Base-by-base conservation (phyloP, 805 yeast species). In the Lachancea fermentati region DNA sequence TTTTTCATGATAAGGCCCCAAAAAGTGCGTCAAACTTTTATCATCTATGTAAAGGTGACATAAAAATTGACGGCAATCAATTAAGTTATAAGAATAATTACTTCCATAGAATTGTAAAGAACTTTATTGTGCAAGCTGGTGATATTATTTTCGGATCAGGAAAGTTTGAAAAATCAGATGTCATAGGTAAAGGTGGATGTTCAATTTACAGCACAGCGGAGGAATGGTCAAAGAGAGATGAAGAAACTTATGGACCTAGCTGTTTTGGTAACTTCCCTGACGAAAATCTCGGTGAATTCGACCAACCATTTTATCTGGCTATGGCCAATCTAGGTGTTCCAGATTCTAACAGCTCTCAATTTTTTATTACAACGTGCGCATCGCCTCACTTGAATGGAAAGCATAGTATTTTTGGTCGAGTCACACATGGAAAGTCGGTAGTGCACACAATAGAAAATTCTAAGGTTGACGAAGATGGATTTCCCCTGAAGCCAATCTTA, bases 331-430 rank as follows among this genome's bases (percentile, higher is more conserved):
- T 67, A 14, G 82, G 79, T 4, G 30, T 50, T 5, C 51, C 62
- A 16, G 51, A 72, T 41, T 58, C 79, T 9, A 81, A 81, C 48
- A 69, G 73, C 15, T 75, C 85, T 0, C 89, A 81, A 54, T 83
- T 84, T 54, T 84, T 84, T 54, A 79, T 85, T 32, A 75, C 80
- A 8, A 79, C 88, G 1, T 73, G 69, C 39, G 75, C 86, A 2
- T 73, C 80, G 6, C 81, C 86, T 1, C 96, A 87, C 60, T 63
- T 88, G 43, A 76, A 73, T 32, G 85, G 86, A 0, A 82, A 81
- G 50, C 89, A 85, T 54, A 69, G 89, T 0, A 78, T 85, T 2
- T 82, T 88, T 62, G 96, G 96, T 1, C 66, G 65, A 42, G 88
- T 87, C 8, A 51, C 67, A 5, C 69, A 68, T 50, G 95, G 86